A percentile compares a stretch with the other conserved stretches of the same genome.
phyloP scores from a whole-genome alignment of 257 asterid species.

The Forsythia viridissima region DNA sequence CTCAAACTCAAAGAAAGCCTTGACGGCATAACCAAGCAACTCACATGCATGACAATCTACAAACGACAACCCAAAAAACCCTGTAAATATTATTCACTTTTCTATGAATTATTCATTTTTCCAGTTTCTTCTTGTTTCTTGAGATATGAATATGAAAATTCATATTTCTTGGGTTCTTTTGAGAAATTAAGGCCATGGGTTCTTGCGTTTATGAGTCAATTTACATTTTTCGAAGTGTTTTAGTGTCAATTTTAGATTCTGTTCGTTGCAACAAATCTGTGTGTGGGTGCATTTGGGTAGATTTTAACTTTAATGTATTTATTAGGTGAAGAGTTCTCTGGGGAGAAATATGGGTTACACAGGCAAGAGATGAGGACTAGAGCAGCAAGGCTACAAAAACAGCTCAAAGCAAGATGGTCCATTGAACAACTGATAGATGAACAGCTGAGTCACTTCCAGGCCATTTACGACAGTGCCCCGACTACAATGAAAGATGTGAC shows the following conservation, averaged over 20 bases:
- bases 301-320: background rate
- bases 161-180: background rate
- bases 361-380: slow-evolving; percentile 65
- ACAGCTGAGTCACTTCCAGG: slow-evolving; percentile 49
- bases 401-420: slow-evolving; percentile 67
- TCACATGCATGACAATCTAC: slow-evolving; percentile 45
- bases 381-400: slow-evolving; percentile 71
- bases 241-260: background rate
- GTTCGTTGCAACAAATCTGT: background rate
- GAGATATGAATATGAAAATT: background rate
- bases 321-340: slow-evolving; percentile 48
- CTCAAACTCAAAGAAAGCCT: slow-evolving; percentile 11
- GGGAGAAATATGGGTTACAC: slow-evolving; percentile 62
- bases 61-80: slow-evolving; percentile 39
- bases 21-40: slow-evolving; percentile 33
- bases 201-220: slow-evolving; percentile 7
- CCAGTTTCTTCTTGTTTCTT: background rate
- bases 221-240: background rate
- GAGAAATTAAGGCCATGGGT: slow-evolving; percentile 7
- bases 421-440: slow-evolving; percentile 66
- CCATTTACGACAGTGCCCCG: slow-evolving; percentile 55
- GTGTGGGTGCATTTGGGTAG: background rate
- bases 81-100: slow-evolving; percentile 28
- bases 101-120: background rate
- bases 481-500: slow-evolving; percentile 54